A percentile compares a stretch with the other conserved stretches of the same genome.
Conservation (phyloP, 495 filamentous ascomycete species). For the Penicillium manginii region DNA sequence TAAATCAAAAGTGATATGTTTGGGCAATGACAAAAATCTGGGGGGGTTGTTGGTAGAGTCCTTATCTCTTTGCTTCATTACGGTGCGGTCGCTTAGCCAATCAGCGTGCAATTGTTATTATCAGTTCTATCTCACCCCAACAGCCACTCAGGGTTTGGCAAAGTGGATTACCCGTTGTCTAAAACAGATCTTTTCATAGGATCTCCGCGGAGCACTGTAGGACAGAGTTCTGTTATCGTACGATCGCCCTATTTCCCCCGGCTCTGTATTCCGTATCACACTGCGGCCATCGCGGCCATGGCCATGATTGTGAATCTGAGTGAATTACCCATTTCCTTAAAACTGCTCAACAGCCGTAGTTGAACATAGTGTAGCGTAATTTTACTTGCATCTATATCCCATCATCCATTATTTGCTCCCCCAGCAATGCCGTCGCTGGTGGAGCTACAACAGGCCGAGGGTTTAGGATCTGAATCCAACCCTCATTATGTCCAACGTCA, state of each 20-base stretch:
- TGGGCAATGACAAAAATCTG: not conserved
- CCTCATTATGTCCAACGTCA: conserved; percentile 48
- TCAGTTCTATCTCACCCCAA: conserved; percentile 7
- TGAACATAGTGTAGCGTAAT: conserved; percentile 1
- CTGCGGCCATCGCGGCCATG: not conserved
- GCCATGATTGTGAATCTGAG: not conserved
- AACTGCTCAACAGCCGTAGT: conserved; percentile 15
- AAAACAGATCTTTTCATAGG: not conserved
- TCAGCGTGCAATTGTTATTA: conserved; percentile 3
- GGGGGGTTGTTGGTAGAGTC: not conserved
- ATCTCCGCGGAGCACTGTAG: conserved; percentile 23
- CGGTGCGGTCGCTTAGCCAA: not conserved
- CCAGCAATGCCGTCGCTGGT: conserved; percentile 41
- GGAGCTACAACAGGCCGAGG: conserved; percentile 33
- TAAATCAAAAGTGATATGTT: not conserved
- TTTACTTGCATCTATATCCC: not conserved
- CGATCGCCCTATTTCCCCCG: conserved; percentile 19
- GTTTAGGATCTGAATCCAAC: conserved; percentile 18
- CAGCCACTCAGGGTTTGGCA: conserved; percentile 7
- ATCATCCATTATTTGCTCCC: not conserved
- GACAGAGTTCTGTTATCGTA: conserved; percentile 6
- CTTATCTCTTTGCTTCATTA: not conserved
- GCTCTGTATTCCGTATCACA: not conserved
- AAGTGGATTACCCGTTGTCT: not conserved
- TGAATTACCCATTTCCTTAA: conserved; percentile 11